Percentiles rank a stretch among this genome's conserved stretches.
These are phyloP conservation scores for Saturnispora dispora DNA, from an alignment of 805 yeast species.

Conservation along the genomic window DNA sequence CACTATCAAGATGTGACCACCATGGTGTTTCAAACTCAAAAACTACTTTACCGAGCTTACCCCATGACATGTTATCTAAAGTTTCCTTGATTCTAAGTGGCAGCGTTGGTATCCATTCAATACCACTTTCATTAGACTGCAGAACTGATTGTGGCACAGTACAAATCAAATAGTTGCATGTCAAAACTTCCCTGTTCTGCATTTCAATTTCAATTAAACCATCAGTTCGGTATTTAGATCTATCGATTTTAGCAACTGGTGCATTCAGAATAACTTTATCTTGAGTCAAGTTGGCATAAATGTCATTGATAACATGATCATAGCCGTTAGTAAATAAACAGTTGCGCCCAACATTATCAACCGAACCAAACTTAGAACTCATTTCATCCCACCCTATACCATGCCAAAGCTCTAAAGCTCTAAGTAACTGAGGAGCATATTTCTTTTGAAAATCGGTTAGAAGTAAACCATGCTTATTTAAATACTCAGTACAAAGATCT, in stretches of 20 bases:
- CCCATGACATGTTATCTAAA: conserved; percentile 45
- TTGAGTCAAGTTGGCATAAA: conserved; percentile 31
- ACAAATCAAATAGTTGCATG: conserved; percentile 53
- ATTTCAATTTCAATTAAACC: conserved; percentile 27
- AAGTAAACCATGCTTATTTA: conserved; percentile 36
- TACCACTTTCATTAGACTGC: conserved; percentile 38
- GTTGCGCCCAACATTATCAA: conserved; percentile 71
- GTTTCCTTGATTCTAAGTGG: conserved; percentile 38
- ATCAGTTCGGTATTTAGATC: conserved; percentile 12
- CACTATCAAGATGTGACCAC: conserved; percentile 47
- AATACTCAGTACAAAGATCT: conserved; percentile 35
- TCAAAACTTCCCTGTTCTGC: conserved; percentile 23
- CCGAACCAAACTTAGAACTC: conserved; percentile 60
- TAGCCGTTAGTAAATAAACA: conserved; percentile 60
- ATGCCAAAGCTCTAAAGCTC: conserved; percentile 70
- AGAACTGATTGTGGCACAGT: conserved; percentile 74
- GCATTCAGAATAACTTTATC: conserved; percentile 32
- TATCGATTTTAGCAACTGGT: conserved; percentile 34
- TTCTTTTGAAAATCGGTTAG: conserved; percentile 42
- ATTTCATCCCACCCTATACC: conserved; percentile 60
- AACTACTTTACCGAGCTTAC: conserved; percentile 64
- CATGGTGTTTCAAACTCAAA: conserved; percentile 55
- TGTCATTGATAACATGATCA: conserved; percentile 39
- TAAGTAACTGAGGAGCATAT: conserved; percentile 42
- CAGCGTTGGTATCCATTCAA: conserved; percentile 47